A percentile compares a stretch with the other conserved stretches of the same genome.
Evolutionary conservation across 1,139 yeast species (phyloP).

Genomic region (Schizosaccharomyces versatilis): DNA sequence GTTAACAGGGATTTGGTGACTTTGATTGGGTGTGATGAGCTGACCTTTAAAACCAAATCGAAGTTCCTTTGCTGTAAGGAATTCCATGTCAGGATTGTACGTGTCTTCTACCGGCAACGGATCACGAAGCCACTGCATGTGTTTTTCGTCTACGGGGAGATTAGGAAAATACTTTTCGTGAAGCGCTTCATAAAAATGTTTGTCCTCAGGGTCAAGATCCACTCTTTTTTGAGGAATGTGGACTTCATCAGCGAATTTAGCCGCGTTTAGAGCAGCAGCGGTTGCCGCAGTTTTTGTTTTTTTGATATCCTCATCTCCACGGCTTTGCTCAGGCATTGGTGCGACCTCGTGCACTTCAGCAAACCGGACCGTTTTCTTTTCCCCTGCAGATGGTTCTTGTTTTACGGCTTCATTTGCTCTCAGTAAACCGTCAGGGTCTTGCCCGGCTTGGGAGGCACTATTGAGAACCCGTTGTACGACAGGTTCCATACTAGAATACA

Average conservation of each 20-base stretch:
- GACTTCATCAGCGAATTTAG: neutral
- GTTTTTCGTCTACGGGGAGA: constrained; percentile 58
- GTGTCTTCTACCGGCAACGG: constrained; percentile 23
- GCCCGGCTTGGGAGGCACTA: too few relatives aligned
- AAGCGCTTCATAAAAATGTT: constrained; percentile 40
- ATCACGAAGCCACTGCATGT: constrained; percentile 69
- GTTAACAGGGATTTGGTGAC: constrained; percentile 27
- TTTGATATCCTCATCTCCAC: too few relatives aligned
- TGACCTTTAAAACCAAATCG: constrained; percentile 79
- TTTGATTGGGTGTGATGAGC: constrained; percentile 33
- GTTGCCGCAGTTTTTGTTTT: too few relatives aligned
- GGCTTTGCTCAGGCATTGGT: too few relatives aligned
- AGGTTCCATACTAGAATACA: too few relatives aligned
- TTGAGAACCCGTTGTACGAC: too few relatives aligned
- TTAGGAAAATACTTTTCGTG: constrained; percentile 79
- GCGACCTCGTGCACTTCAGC: too few relatives aligned
- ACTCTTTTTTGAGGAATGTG: constrained; percentile 1
- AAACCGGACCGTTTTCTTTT: too few relatives aligned
- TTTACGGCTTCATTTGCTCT: too few relatives aligned
- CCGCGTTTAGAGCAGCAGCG: too few relatives aligned
- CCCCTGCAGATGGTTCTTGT: too few relatives aligned
- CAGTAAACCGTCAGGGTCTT: too few relatives aligned
- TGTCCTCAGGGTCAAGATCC: constrained; percentile 5
- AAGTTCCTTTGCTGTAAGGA: constrained; percentile 28
- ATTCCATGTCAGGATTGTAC: constrained; percentile 16